Evolutionary conservation across 1,284 basidiomycete species (phyloP).

Genomic region (Ustilago hordei): DNA sequence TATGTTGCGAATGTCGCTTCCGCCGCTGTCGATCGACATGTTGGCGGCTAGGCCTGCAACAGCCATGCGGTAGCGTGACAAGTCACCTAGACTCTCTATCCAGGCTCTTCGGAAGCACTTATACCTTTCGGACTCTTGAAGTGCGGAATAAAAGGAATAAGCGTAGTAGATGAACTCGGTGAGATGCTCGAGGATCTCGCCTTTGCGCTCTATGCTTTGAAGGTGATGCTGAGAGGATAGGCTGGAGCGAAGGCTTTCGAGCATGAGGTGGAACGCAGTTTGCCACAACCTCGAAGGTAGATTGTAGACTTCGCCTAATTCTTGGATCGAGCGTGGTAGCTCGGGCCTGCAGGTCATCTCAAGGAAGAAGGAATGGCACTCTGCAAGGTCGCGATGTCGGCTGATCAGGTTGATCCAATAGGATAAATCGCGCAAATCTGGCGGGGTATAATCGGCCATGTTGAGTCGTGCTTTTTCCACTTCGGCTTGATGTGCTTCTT

Average conservation of each 20-base stretch:
- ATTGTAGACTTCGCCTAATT: slow-evolving; percentile 92
- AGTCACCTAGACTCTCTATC: slow-evolving; percentile 95
- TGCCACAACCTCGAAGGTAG: slow-evolving; percentile 94
- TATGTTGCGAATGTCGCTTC: slow-evolving; percentile 63
- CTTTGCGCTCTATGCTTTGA: slow-evolving; percentile 23
- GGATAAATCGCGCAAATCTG: slow-evolving; percentile 40
- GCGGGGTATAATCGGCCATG: slow-evolving; percentile 35
- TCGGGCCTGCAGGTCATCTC: slow-evolving; percentile 85
- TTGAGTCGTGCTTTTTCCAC: slow-evolving; percentile 16
- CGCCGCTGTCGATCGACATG: slow-evolving; percentile 66
- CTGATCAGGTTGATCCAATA: slow-evolving; percentile 54
- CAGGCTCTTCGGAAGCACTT: slow-evolving; percentile 81
- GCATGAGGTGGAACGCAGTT: slow-evolving; percentile 86
- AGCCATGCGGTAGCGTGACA: slow-evolving; percentile 93
- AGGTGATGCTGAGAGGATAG: slow-evolving; percentile 72
- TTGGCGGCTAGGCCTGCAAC: slow-evolving; percentile 74
- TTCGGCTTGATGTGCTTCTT: slow-evolving; percentile 70
- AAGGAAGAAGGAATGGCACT: slow-evolving; percentile 87
- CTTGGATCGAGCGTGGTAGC: slow-evolving; percentile 85
- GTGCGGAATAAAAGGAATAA: slow-evolving; percentile 90
- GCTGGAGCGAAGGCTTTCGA: slow-evolving; percentile 87
- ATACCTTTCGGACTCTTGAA: slow-evolving; percentile 85
- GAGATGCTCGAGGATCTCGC: slow-evolving; percentile 76
- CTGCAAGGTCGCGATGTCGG: slow-evolving; percentile 77
- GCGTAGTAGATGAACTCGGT: slow-evolving; percentile 94